Conservation (phyloP, 2,329 filamentous ascomycete genomes). For the Xylariaceae sp. region DNA sequence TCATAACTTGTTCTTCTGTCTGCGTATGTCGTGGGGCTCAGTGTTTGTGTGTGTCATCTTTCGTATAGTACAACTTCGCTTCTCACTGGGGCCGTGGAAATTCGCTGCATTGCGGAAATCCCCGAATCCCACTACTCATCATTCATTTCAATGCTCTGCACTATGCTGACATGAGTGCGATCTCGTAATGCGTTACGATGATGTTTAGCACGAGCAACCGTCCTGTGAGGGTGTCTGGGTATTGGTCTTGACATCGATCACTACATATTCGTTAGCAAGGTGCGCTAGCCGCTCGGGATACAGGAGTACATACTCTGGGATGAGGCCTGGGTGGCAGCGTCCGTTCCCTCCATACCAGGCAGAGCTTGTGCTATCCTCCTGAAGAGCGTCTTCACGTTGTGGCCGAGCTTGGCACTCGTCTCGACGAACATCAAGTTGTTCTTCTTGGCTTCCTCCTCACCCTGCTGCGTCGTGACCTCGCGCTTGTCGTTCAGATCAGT, state of each 20-base stretch:
- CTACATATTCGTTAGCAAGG: slow-evolving; percentile 42
- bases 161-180: slow-evolving; percentile 1
- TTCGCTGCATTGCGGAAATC: slow-evolving; percentile 29
- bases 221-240: slow-evolving; percentile 66
- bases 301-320: slow-evolving; percentile 65
- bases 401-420: slow-evolving; percentile 94
- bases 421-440: slow-evolving; percentile 99
- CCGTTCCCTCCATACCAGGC: slow-evolving; percentile 93
- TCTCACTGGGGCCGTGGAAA: slow-evolving; percentile 9
- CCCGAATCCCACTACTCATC: too few relatives aligned
- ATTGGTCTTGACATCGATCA: slow-evolving; percentile 92
- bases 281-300: neutral
- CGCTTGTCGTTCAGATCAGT: slow-evolving; percentile 98
- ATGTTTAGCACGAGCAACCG: slow-evolving; percentile 60
- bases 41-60: slow-evolving; percentile 1
- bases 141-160: slow-evolving; percentile 1
- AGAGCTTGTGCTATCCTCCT: slow-evolving; percentile 96
- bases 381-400: slow-evolving; percentile 97
- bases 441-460: slow-evolving; percentile 97
- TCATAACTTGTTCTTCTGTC: neutral
- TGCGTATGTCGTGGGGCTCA: neutral
- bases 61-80: slow-evolving; percentile 8
- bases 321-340: slow-evolving; percentile 66
- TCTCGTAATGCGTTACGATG: slow-evolving; percentile 6
- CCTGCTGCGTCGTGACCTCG: slow-evolving; percentile 92